phyloP scores from a whole-genome alignment of 768 basidiomycete genomes.

The Clitopilus passeckerianus region DNA sequence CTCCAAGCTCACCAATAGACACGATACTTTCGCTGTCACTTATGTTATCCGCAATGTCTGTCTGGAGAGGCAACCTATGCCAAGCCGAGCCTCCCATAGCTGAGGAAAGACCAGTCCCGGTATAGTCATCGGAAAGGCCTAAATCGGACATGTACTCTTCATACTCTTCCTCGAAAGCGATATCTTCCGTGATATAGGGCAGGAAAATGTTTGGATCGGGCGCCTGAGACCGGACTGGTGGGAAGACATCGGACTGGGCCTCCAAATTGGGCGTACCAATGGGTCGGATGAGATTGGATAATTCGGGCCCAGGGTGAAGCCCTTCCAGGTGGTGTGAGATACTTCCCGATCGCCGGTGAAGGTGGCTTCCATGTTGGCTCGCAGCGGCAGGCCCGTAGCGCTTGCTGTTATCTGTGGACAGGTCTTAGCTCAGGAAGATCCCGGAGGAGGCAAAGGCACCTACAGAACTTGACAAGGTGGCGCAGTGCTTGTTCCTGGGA shows the following conservation, averaged over 20 bases:
- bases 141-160: slow-evolving; percentile 93
- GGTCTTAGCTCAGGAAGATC: slow-evolving; percentile 1
- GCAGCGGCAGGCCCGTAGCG: slow-evolving; percentile 69
- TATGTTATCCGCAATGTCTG: slow-evolving; percentile 81
- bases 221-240: slow-evolving; percentile 84
- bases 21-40: slow-evolving; percentile 94
- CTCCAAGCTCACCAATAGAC: slow-evolving; percentile 83
- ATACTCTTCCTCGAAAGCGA: slow-evolving; percentile 95
- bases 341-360: slow-evolving; percentile 78
- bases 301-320: slow-evolving; percentile 66
- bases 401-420: slow-evolving; percentile 73
- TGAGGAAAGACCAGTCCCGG: slow-evolving; percentile 32
- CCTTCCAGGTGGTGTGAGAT: slow-evolving; percentile 81
- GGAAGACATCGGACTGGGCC: slow-evolving; percentile 86
- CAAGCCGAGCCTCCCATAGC: slow-evolving; percentile 60
- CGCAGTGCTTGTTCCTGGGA: slow-evolving; percentile 94
- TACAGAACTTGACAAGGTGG: slow-evolving; percentile 92
- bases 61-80: slow-evolving; percentile 78
- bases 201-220: slow-evolving; percentile 81
- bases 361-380: slow-evolving; percentile 40
- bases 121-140: slow-evolving; percentile 62
- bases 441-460: slow-evolving; percentile 20
- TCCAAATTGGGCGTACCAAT: slow-evolving; percentile 71
- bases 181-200: slow-evolving; percentile 90
- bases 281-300: slow-evolving; percentile 70